Evolutionary conservation across 2,329 filamentous ascomycete genomes (phyloP).

Genomic region (Pseudogymnoascus sp.): DNA sequence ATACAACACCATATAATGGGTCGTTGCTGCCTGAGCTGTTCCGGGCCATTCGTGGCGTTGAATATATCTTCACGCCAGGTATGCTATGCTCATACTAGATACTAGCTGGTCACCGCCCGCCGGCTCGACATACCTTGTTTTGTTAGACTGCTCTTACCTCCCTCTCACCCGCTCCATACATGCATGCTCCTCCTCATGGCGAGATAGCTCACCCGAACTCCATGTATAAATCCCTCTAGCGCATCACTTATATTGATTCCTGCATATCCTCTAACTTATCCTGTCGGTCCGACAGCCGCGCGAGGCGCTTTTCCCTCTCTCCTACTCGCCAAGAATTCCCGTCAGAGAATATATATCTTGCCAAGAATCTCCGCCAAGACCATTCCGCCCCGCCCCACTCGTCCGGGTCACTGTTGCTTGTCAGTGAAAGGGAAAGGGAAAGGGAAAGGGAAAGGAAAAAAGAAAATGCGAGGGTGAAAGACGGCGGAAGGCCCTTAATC

Average conservation of each 20-base stretch:
- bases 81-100: background rate
- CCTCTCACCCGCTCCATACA: background rate
- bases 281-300: background rate
- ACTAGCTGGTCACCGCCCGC: background rate
- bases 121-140: background rate
- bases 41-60: background rate
- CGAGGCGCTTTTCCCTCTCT: background rate
- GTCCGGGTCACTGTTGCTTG: background rate
- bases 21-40: background rate
- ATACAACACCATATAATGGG: background rate
- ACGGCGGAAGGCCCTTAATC: background rate
- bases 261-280: background rate
- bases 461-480: slow-evolving; percentile 6
- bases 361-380: background rate
- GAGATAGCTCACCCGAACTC: background rate
- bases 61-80: background rate
- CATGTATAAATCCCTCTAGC: background rate
- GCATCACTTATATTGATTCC: background rate
- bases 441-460: slow-evolving; percentile 5
- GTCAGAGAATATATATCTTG: background rate
- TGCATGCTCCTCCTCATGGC: background rate
- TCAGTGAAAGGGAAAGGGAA: background rate
- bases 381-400: slow-evolving; percentile 4
- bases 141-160: background rate
- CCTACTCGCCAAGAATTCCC: slow-evolving; percentile 1